Evolutionary conservation across 1,284 basidiomycete genomes (phyloP).

Genomic region (Prillingera fragicola): DNA sequence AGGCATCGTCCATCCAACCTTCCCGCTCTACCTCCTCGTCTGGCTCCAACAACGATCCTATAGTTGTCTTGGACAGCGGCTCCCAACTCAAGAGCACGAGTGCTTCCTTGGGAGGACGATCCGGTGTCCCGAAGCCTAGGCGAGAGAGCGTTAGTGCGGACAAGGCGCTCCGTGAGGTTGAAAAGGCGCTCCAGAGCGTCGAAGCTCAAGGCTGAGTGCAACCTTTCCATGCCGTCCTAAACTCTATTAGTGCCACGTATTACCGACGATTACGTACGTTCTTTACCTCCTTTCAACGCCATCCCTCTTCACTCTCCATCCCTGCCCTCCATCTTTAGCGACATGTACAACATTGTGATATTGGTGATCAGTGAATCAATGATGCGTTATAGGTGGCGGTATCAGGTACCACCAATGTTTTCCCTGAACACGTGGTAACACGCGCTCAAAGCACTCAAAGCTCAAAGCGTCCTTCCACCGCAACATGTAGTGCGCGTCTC

Average conservation of each 20-base stretch:
- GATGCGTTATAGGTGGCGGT: no score
- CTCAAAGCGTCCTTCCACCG: no score
- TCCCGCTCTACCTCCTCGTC: slow-evolving; percentile 23
- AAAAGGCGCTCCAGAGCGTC: slow-evolving; percentile 61
- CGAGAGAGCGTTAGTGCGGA: slow-evolving; percentile 51
- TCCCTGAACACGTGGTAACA: no score
- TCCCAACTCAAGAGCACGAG: slow-evolving; percentile 13
- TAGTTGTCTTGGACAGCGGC: slow-evolving; percentile 27
- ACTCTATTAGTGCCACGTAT: neutral
- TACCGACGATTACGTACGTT: neutral
- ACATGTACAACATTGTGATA: no score
- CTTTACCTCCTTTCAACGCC: neutral
- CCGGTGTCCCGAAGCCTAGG: slow-evolving; percentile 12
- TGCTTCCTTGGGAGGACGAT: slow-evolving; percentile 5
- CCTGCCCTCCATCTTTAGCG: neutral
- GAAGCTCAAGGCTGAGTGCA: slow-evolving; percentile 21
- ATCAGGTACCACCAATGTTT: no score
- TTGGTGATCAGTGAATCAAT: no score
- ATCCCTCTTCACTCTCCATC: neutral
- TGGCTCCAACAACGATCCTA: slow-evolving; percentile 20
- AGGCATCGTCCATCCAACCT: slow-evolving; percentile 20
- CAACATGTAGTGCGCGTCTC: no score
- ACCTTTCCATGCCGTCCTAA: neutral
- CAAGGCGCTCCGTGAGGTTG: slow-evolving; percentile 63
- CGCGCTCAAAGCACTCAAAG: no score